Percentiles rank a stretch among this genome's conserved stretches.
phyloP scores from a whole-genome alignment of 2,329 filamentous ascomycete species.

The Talaromyces atroroseus region DNA sequence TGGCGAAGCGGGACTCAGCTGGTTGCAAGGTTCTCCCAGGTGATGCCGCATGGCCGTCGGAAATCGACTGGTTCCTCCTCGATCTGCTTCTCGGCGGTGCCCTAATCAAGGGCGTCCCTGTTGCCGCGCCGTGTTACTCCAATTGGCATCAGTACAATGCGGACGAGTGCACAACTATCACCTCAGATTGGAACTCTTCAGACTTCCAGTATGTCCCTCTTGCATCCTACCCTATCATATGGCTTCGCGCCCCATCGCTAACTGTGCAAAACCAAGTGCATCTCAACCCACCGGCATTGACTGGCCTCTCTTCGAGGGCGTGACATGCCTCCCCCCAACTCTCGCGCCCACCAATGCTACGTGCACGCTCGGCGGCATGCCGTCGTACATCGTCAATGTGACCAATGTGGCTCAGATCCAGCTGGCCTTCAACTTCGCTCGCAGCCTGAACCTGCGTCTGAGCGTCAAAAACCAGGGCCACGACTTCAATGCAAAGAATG shows the following conservation, averaged over 20 bases:
- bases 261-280: neutral
- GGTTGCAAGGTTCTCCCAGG: conserved; percentile 27
- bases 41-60: conserved; percentile 18
- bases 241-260: neutral
- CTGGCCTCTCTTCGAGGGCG: conserved; percentile 6
- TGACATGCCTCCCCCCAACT: conserved; percentile 3
- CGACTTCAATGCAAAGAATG: conserved; percentile 35
- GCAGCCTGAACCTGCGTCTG: conserved; percentile 7
- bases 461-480: conserved; percentile 12
- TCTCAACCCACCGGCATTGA: conserved; percentile 6
- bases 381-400: conserved; percentile 32
- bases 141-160: conserved; percentile 28
- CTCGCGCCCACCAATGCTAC: conserved; percentile 1
- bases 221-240: neutral
- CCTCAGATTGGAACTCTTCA: conserved; percentile 22
- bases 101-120: conserved; percentile 28
- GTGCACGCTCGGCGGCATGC: conserved; percentile 20
- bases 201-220: conserved; percentile 2
- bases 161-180: conserved; percentile 26
- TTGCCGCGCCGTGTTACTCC: conserved; percentile 31
- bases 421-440: conserved; percentile 12
- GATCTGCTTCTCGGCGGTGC: conserved; percentile 31
- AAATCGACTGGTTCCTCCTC: conserved; percentile 25
- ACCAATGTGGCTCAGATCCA: conserved; percentile 13
- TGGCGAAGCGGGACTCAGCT: conserved; percentile 34